A percentile compares a stretch with the other conserved stretches of the same genome.
phyloP scores from a whole-genome alignment of 2,329 filamentous ascomycete genomes.

The Paecilomyces sp. region DNA sequence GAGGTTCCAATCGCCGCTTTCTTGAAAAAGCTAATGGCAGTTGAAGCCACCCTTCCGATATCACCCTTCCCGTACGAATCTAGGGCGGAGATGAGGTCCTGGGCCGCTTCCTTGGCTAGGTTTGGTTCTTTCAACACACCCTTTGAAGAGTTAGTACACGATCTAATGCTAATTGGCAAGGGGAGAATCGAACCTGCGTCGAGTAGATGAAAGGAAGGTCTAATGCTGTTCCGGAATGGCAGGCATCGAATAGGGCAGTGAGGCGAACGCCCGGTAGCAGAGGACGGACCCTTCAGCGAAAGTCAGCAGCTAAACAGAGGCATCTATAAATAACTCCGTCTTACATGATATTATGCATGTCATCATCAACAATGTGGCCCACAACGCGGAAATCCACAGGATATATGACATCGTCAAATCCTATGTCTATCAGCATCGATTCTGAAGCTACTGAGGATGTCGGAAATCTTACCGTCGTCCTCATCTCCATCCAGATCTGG shows the following conservation, averaged over 20 bases:
- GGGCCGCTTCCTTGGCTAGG: constrained; percentile 59
- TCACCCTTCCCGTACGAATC: constrained; percentile 76
- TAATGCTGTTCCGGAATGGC: constrained; percentile 60
- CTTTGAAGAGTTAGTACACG: constrained; percentile 3
- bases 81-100: constrained; percentile 58
- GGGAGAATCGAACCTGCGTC: constrained; percentile 38
- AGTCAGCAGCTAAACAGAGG: not conserved
- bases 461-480: constrained; percentile 49
- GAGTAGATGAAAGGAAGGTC: constrained; percentile 63
- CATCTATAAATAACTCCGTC: constrained; percentile 1
- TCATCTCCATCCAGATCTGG: constrained; percentile 68
- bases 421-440: constrained; percentile 8
- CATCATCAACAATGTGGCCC: constrained; percentile 70
- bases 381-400: constrained; percentile 63
- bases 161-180: not conserved
- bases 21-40: constrained; percentile 80
- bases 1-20: constrained; percentile 73
- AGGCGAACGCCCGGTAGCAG: constrained; percentile 80
- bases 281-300: constrained; percentile 51
- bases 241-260: constrained; percentile 62
- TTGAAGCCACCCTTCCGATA: constrained; percentile 68
- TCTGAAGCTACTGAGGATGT: not conserved
- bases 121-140: constrained; percentile 63
- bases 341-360: constrained; percentile 64
- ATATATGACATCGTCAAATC: constrained; percentile 72